phyloP scores from a whole-genome alignment of 2,329 filamentous ascomycete species.

The Aureobasidium sp. region DNA sequence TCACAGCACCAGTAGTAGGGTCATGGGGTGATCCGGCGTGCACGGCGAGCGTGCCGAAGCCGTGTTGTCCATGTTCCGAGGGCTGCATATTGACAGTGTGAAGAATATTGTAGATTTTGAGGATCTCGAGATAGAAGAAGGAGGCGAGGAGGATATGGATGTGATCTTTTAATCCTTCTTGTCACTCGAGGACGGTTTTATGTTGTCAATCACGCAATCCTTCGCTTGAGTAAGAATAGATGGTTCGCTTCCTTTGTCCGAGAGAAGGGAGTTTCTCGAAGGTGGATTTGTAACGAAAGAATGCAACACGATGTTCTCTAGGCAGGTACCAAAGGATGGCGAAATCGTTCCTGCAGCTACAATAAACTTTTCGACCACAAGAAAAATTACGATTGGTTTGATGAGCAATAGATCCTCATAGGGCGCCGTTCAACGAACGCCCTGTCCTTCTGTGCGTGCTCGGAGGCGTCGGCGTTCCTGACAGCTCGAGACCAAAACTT shows the following conservation, averaged over 20 bases:
- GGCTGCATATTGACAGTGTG: not conserved
- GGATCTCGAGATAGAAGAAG: not conserved
- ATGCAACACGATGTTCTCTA: not conserved
- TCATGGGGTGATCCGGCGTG: slow-evolving; percentile 91
- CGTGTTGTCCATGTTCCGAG: slow-evolving; percentile 44
- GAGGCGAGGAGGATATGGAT: not conserved
- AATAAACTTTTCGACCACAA: not conserved
- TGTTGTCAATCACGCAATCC: slow-evolving; percentile 14
- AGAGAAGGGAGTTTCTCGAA: not conserved
- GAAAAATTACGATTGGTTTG: not conserved
- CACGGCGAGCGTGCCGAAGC: slow-evolving; percentile 89
- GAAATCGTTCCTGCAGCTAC: slow-evolving; percentile 1
- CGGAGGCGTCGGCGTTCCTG: not conserved
- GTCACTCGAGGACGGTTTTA: not conserved
- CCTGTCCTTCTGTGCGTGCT: not conserved
- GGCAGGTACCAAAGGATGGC: slow-evolving; percentile 1
- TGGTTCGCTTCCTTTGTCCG: not conserved
- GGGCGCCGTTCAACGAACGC: not conserved
- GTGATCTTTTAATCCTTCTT: not conserved
- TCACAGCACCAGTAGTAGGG: slow-evolving; percentile 86
- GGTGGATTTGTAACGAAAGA: slow-evolving; percentile 1
- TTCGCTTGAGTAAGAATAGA: not conserved
- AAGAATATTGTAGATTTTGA: not conserved
- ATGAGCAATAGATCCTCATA: slow-evolving; percentile 6
- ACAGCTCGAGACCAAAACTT: not conserved